Conservation (phyloP, 306 rosid genomes). For the Acacia crassicarpa region DNA sequence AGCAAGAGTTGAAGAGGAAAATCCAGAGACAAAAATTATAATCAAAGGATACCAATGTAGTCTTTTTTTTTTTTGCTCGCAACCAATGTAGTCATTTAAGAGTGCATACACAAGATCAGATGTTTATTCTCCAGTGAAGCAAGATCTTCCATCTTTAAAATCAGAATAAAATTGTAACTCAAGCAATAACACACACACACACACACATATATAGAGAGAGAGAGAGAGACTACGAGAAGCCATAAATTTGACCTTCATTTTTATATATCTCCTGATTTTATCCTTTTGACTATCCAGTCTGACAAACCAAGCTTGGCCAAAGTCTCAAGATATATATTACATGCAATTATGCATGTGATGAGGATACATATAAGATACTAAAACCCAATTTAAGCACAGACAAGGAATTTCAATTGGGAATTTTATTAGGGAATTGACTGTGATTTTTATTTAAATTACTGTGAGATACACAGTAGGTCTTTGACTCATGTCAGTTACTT, state of each 20-base stretch:
- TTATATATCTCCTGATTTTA: neutral
- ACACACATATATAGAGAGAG: no score
- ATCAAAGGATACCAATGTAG: conserved; percentile 11
- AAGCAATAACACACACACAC: neutral
- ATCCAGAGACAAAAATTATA: conserved; percentile 3
- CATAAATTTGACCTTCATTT: neutral
- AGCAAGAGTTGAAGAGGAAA: conserved; percentile 17
- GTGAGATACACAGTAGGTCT: neutral
- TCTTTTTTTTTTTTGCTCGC: no score
- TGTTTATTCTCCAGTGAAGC: neutral
- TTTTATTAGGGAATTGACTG: neutral
- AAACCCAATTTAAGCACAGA: neutral
- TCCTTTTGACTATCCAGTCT: neutral
- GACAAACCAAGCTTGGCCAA: neutral
- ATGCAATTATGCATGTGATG: neutral
- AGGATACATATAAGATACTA: neutral
- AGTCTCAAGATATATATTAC: neutral
- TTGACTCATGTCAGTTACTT: neutral
- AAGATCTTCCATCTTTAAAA: conserved; percentile 5
- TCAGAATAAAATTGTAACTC: neutral
- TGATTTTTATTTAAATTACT: neutral
- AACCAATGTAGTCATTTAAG: conserved; percentile 2
- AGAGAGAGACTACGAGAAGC: neutral
- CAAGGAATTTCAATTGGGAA: neutral
- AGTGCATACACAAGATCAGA: neutral